These are phyloP conservation scores for Sarocladium kiliense DNA, from an alignment of 2,329 filamentous ascomycete genomes.

Conservation along the genomic window DNA sequence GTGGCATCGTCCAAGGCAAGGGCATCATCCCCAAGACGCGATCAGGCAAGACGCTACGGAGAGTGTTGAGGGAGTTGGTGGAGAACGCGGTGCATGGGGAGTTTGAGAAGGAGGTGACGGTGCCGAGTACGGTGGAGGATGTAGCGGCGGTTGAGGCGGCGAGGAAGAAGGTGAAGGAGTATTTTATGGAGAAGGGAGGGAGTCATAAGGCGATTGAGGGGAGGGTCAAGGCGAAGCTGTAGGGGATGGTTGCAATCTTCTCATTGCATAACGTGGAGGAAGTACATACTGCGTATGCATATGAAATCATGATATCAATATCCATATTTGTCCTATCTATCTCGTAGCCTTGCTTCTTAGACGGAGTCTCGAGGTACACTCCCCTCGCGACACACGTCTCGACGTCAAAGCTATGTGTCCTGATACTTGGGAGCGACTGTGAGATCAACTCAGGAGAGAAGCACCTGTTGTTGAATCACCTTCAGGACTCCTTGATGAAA, in stretches of 20 bases:
- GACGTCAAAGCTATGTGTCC: too few relatives aligned
- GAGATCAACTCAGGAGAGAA: too few relatives aligned
- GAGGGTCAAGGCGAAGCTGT: conserved; percentile 51
- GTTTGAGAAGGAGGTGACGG: conserved; percentile 64
- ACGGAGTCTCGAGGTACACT: too few relatives aligned
- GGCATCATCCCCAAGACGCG: conserved; percentile 89
- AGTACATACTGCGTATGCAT: neutral
- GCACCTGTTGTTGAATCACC: neutral
- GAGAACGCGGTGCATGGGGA: conserved; percentile 76
- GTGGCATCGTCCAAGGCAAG: conserved; percentile 78
- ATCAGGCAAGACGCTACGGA: conserved; percentile 82
- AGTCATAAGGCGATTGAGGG: conserved; percentile 39
- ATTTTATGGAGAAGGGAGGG: conserved; percentile 55
- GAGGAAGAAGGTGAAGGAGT: conserved; percentile 64
- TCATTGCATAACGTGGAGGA: neutral
- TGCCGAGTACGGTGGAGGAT: conserved; percentile 87
- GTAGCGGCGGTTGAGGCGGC: conserved; percentile 68
- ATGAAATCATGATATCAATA: neutral
- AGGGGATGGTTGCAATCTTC: conserved; percentile 10
- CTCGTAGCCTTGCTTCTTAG: too few relatives aligned
- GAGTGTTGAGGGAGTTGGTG: conserved; percentile 76
- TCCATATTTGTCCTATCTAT: too few relatives aligned
- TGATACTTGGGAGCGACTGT: too few relatives aligned
- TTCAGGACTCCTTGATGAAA: neutral
- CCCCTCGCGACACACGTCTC: too few relatives aligned